Conservation (phyloP, 2,329 filamentous ascomycete species). For the Macrophomina tecta region DNA sequence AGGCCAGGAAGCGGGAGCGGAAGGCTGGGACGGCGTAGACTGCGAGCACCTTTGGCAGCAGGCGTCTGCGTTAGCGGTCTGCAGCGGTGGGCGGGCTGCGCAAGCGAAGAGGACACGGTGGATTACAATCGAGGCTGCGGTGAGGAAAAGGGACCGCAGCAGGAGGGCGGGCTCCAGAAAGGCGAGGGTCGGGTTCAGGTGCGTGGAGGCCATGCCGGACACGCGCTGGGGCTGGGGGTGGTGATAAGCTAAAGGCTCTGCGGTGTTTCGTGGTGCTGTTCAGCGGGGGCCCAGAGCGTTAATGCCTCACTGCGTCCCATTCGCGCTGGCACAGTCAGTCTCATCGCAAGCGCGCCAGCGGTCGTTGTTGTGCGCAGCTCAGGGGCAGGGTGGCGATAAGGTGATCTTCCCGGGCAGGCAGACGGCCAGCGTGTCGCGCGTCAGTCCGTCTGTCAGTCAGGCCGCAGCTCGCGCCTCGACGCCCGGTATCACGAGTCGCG, state of each 20-base stretch:
- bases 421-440: constrained; percentile 15
- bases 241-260: constrained; percentile 27
- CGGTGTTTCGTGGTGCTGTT: constrained; percentile 24
- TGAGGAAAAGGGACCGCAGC: constrained; percentile 46
- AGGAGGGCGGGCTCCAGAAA: constrained; percentile 33
- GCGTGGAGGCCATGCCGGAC: constrained; percentile 22
- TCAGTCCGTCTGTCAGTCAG: constrained; percentile 14
- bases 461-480: constrained; percentile 6
- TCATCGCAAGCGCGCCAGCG: constrained; percentile 7
- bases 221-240: constrained; percentile 22
- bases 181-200: constrained; percentile 22
- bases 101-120: constrained; percentile 35
- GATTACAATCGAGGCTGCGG: constrained; percentile 47
- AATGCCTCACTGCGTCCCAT: constrained; percentile 24
- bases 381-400: constrained; percentile 25
- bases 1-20: constrained; percentile 63
- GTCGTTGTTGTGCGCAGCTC: background rate
- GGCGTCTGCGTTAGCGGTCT: constrained; percentile 31
- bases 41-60: constrained; percentile 53
- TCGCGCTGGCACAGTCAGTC: constrained; percentile 5
- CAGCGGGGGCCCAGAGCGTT: constrained; percentile 21
- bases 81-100: constrained; percentile 26
- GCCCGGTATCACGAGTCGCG: constrained; percentile 23
- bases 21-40: constrained; percentile 59
- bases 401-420: constrained; percentile 8